phyloP scores from a whole-genome alignment of 192 early-diverging fungal genomes.

The Linderina pennispora region DNA sequence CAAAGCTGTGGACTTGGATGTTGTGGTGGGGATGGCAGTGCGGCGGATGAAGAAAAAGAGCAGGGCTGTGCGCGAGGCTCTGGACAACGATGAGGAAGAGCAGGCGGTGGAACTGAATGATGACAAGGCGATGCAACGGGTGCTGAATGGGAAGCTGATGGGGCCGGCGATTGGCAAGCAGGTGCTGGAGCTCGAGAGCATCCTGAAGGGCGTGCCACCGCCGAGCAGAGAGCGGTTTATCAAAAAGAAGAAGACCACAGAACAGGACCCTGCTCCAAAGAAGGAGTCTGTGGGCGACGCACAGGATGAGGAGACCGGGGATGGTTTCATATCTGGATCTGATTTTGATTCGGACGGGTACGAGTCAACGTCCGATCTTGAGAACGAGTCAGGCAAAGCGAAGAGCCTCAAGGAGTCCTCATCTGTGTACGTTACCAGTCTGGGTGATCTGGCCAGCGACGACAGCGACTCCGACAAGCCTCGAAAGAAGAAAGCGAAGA shows the following conservation, averaged over 20 bases:
- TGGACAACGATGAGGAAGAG: background rate
- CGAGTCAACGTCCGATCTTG: conserved; percentile 14
- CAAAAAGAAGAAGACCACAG: background rate
- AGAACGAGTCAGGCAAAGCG: conserved; percentile 1
- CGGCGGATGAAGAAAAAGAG: background rate
- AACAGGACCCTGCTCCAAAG: background rate
- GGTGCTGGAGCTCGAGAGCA: background rate
- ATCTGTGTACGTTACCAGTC: conserved; percentile 23
- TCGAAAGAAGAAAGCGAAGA: conserved; percentile 9
- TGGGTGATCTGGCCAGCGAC: conserved; percentile 22
- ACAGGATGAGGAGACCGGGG: background rate
- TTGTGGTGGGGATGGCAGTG: background rate
- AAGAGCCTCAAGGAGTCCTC: conserved; percentile 4
- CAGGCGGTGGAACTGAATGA: background rate
- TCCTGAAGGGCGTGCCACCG: background rate
- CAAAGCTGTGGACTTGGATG: conserved; percentile 1
- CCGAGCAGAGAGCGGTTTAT: background rate
- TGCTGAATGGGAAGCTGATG: background rate
- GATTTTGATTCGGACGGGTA: conserved; percentile 6
- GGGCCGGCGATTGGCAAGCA: background rate
- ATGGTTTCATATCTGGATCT: background rate
- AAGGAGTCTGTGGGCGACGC: background rate
- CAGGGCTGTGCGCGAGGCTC: background rate
- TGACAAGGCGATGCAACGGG: background rate
- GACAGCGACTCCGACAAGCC: background rate